Conservation (phyloP, 2,329 filamentous ascomycete species). For the Phaeosphaeria sp. region DNA sequence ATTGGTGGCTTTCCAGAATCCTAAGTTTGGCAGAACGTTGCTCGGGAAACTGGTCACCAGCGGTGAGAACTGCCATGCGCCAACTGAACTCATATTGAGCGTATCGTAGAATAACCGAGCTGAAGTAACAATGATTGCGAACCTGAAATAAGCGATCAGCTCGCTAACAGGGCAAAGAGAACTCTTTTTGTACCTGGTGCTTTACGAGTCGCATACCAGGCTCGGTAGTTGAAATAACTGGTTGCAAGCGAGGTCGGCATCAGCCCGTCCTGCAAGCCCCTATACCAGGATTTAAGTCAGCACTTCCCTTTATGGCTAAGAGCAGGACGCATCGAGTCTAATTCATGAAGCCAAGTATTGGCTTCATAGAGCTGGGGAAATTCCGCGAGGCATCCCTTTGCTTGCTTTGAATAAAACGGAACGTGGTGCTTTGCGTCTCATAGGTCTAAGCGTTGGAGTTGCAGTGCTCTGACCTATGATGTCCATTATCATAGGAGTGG, state of each 20-base stretch:
- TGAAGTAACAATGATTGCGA: background rate
- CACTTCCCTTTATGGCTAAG: background rate
- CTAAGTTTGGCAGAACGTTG: constrained; percentile 36
- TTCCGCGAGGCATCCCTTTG: background rate
- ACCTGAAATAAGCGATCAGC: background rate
- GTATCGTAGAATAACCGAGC: background rate
- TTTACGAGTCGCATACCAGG: background rate
- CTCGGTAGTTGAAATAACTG: background rate
- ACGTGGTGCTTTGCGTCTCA: too few relatives aligned
- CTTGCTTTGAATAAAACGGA: background rate
- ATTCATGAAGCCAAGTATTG: background rate
- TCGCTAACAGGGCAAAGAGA: background rate
- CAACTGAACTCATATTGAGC: constrained; percentile 23
- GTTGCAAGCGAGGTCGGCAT: background rate
- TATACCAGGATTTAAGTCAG: background rate
- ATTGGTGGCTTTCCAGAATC: constrained; percentile 39
- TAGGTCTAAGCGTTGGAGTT: too few relatives aligned
- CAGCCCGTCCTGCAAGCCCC: background rate
- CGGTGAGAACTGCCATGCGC: constrained; percentile 38
- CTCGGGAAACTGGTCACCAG: constrained; percentile 30
- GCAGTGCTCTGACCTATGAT: too few relatives aligned
- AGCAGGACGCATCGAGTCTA: background rate
- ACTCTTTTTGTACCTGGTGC: background rate
- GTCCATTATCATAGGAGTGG: too few relatives aligned
- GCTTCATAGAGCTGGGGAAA: background rate